Base-by-base conservation (phyloP, 352 stramenopile genomes). In the Detonula confervacea region DNA sequence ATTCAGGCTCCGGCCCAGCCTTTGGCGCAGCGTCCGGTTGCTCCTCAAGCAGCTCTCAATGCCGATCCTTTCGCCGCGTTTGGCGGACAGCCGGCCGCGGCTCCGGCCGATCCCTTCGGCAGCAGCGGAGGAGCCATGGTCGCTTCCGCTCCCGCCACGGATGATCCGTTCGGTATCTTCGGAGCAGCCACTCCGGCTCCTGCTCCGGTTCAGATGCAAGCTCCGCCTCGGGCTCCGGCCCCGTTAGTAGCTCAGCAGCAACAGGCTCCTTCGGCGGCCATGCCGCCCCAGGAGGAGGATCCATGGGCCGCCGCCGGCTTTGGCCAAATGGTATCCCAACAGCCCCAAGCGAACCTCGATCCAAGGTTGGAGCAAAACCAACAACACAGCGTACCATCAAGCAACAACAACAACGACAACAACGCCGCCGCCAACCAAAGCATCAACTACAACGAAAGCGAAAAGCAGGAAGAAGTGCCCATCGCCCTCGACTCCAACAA, bases 131-230 rank as follows among this genome's bases (percentile, higher is more conserved):
- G n/a, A n/a, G n/a, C n/a, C n/a, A n/a, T n/a, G 3, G 27, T 42
- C 7, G 67, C 64, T 42, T 57, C 64, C 4, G n/a, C 51, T 29
- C 49, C 66, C n/a, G 22, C 8, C 42, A 20, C 54, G 11, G 81
- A 75, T 56, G 87, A 92, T 82, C 87, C 83, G n/a, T 90, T 92
- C 67, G 87, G 83, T 12, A 75, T 92, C 2, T 92, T 92, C 73
- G 65, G 54, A 24, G 4, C 37, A n/a, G 35, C 49, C 1, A 18
- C 64, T 27, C 64, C 30, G 9, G n/a, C 35, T 2, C 5, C 42
- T 20, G 42, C 42, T n/a, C 33, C 33, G 33, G 33, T 11, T 11
- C 5, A 22, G 12, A 39, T 55, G 54, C 55, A 11, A n/a, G 6
- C 35, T 22, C n/a, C 57, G 11, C 8, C 24, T 16, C 0, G 18